Evolutionary conservation across 2,329 filamentous ascomycete species (phyloP).

Genomic region (Alternaria ethzedia): DNA sequence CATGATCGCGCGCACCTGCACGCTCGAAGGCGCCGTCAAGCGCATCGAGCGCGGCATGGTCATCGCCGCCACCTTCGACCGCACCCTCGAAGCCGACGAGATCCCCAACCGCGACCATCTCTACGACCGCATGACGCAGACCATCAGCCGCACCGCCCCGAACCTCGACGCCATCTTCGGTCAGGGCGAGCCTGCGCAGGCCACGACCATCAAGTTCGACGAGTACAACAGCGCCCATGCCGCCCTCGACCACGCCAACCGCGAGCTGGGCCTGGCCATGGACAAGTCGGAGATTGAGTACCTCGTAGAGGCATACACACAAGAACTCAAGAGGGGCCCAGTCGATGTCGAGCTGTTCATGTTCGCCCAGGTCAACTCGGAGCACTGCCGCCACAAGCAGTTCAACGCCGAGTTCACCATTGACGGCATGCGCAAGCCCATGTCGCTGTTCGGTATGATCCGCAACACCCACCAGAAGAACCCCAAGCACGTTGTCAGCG

Average conservation of each 20-base stretch:
- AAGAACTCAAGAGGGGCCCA: conserved; percentile 68
- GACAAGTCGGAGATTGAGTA: conserved; percentile 92
- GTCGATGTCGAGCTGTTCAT: conserved; percentile 97
- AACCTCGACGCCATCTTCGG: conserved; percentile 80
- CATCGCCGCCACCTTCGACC: conserved; percentile 70
- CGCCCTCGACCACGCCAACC: conserved; percentile 82
- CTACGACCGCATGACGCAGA: conserved; percentile 96
- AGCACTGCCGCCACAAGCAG: conserved; percentile 87
- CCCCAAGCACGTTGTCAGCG: conserved; percentile 85
- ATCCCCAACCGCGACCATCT: conserved; percentile 72
- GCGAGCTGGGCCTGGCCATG: conserved; percentile 80
- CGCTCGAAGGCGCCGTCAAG: conserved; percentile 71
- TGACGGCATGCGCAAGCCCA: conserved; percentile 78
- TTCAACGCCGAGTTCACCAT: conserved; percentile 98
- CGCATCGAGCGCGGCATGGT: conserved; percentile 88
- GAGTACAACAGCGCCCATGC: conserved; percentile 69
- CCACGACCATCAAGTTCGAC: conserved; percentile 76
- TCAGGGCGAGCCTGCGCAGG: conserved; percentile 67
- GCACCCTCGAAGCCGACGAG: conserved; percentile 56
- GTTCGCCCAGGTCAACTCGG: conserved; percentile 99
- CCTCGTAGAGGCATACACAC: conserved; percentile 80
- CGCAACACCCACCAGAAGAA: conserved; percentile 84
- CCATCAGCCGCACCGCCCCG: conserved; percentile 70
- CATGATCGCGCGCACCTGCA: conserved; percentile 91
- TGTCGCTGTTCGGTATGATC: conserved; percentile 94